Conservation (phyloP, 805 yeast species). For the Spathaspora boniae region DNA sequence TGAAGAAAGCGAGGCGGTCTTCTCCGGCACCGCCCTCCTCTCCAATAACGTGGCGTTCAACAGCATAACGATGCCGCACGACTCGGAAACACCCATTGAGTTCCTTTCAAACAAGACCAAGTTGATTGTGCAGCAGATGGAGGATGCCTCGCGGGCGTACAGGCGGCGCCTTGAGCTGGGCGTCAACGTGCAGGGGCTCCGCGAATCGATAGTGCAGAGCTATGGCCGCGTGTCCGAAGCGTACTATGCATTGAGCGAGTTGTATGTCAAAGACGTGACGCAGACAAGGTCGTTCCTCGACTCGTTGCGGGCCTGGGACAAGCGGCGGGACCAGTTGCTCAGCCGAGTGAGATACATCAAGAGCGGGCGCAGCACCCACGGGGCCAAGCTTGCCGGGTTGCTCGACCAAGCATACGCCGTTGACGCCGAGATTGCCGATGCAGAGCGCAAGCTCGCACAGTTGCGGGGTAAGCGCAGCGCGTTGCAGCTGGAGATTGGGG, state of each 20-base stretch:
- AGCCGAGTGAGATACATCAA: constrained; percentile 35
- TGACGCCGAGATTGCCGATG: constrained; percentile 34
- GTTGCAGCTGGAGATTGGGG: constrained; percentile 36
- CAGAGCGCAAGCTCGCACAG: constrained; percentile 32
- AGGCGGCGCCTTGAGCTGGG: constrained; percentile 27
- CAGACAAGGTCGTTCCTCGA: constrained; percentile 22
- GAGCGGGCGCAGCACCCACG: constrained; percentile 39
- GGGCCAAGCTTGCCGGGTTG: constrained; percentile 36
- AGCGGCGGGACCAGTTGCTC: constrained; percentile 29
- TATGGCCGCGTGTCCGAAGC: constrained; percentile 40
- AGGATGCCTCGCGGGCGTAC: constrained; percentile 22
- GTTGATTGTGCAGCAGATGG: constrained; percentile 16
- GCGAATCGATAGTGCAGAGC: constrained; percentile 25
- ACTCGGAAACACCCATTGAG: constrained; percentile 13
- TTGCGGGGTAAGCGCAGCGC: constrained; percentile 33
- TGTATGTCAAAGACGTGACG: constrained; percentile 37
- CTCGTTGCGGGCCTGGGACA: constrained; percentile 40
- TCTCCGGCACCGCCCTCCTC: too few species aligned
- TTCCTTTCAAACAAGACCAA: constrained; percentile 12
- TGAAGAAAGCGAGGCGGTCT: too few species aligned
- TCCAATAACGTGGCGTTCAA: too few species aligned
- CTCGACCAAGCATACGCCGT: constrained; percentile 27
- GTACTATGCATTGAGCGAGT: constrained; percentile 43
- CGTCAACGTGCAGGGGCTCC: constrained; percentile 22
- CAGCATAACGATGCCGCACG: too few species aligned